Percentiles rank a stretch among this genome's conserved stretches.
Evolutionary conservation across 208 protist species (phyloP).

Genomic region (Spironucleus salmonicida): DNA sequence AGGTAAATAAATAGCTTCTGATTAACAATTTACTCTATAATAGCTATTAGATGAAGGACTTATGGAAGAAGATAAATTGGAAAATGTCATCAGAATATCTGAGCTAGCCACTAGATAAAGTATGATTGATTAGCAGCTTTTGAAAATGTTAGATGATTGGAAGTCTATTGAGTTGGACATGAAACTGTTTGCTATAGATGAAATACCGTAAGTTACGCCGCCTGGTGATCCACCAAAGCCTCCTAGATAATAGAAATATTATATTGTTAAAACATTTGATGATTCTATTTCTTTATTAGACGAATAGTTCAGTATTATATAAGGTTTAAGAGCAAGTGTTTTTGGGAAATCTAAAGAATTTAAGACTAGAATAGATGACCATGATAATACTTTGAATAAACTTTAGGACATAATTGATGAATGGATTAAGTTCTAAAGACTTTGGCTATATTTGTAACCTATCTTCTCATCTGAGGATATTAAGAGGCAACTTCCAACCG

Average conservation of each 20-base stretch:
- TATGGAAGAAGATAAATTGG: conserved; percentile 38
- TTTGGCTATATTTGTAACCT: conserved; percentile 80
- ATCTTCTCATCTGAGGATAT: conserved; percentile 85
- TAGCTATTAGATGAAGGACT: conserved; percentile 41
- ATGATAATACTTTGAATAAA: conserved; percentile 67
- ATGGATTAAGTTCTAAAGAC: conserved; percentile 77
- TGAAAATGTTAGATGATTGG: conserved; percentile 62
- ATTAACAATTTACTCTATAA: conserved; percentile 25
- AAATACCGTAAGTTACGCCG: not conserved
- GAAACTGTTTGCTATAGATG: conserved; percentile 38
- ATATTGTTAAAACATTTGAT: conserved; percentile 39
- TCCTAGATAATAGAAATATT: conserved; percentile 26
- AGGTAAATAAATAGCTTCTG: conserved; percentile 27
- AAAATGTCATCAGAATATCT: conserved; percentile 39
- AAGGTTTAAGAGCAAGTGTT: conserved; percentile 55
- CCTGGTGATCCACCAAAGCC: conserved; percentile 1
- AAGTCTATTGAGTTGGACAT: conserved; percentile 70
- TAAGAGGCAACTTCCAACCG: conserved; percentile 59
- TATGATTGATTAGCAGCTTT: conserved; percentile 46
- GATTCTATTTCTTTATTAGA: conserved; percentile 36
- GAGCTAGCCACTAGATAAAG: conserved; percentile 50
- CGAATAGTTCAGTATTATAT: conserved; percentile 35
- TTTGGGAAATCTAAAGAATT: conserved; percentile 60
- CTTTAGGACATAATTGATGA: conserved; percentile 75
- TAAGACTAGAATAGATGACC: conserved; percentile 65